Base-by-base conservation (phyloP, 202 grass and related monocot species). In the Tripidium arundinaceum region DNA sequence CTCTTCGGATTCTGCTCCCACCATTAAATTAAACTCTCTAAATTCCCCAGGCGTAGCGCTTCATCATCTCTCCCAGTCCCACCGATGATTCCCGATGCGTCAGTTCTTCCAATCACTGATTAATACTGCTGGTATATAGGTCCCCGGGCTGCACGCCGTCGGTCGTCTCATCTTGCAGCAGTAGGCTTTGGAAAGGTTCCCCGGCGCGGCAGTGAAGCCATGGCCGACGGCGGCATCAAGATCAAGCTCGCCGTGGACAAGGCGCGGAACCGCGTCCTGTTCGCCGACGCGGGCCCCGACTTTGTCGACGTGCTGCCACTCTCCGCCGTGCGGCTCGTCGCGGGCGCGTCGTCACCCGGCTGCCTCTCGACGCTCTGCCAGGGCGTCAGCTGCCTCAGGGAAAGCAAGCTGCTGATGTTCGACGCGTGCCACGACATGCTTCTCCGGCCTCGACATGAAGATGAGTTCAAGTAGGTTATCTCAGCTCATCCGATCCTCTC, bases 221-320 rank as follows among this genome's bases (percentile, higher is more conserved):
- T 41, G 43, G 43, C 26, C 10, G 55, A 24, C 27, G 7, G 14
- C 24, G 4, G 3, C 60, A 57, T 67, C 16, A 66, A 66, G 34
- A 75, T 83, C 60, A 75, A 57, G 70, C 60, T 83, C 45, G 70
- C 9, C 22, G 59, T 74, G 43, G 60, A 83, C 70, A 55, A 7
- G 31, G 4, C 42, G 2, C 29, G 1, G 45, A 41, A 57, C 34
- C 70, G 42, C 21, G 57, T 72, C 21, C 58, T 82, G 0, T 64
- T 65, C 33, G 80, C 59, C 7, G 71, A 76, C 62, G 62, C 81
- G 1, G 80, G 43, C 31, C 11, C 59, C 15, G 70, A 82, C 59
- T 75, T 83, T 7, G 70, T 66, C 16, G 43, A 74, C 43, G 60
- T 74, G 7, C 70, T 82, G 0, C 70, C 42, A 3, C 42, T 82